A percentile compares a stretch with the other conserved stretches of the same genome.
Evolutionary conservation across 306 rosid genomes (phyloP).

Genomic region (Mimosa bimucronata): DNA sequence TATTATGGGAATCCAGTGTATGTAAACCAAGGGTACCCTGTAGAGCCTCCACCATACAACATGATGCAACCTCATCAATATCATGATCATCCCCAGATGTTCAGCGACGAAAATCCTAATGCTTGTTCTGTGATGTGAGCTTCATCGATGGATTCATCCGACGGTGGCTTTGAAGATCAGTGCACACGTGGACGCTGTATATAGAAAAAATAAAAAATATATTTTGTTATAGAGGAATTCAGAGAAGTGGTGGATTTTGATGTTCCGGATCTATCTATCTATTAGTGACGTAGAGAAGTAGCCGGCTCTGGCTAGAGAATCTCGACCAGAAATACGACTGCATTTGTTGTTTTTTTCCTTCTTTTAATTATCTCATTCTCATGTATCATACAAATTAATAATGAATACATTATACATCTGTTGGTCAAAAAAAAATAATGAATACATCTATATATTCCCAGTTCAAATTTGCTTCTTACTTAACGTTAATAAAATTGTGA

Average conservation of each 20-base stretch:
- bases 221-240: constrained; percentile 1
- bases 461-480: neutral
- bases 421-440: too few species aligned
- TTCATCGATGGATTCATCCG: neutral
- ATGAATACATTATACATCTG: too few species aligned
- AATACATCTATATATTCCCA: neutral
- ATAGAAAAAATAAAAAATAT: neutral
- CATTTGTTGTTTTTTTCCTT: constrained; percentile 33
- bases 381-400: neutral
- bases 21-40: constrained; percentile 44
- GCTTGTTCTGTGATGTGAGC: constrained; percentile 83
- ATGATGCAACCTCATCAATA: constrained; percentile 31
- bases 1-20: constrained; percentile 44
- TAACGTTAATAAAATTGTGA: neutral
- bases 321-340: constrained; percentile 29
- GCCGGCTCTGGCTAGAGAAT: constrained; percentile 44
- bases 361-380: neutral
- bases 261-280: constrained; percentile 8
- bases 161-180: neutral
- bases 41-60: constrained; percentile 35
- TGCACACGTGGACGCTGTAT: neutral
- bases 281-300: constrained; percentile 24
- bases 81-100: constrained; percentile 45
- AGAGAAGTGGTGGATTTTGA: constrained; percentile 23
- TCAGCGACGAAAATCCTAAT: constrained; percentile 91